Base-by-base conservation (phyloP, 1,139 yeast species). In the Saccharomyces hybrid region DNA sequence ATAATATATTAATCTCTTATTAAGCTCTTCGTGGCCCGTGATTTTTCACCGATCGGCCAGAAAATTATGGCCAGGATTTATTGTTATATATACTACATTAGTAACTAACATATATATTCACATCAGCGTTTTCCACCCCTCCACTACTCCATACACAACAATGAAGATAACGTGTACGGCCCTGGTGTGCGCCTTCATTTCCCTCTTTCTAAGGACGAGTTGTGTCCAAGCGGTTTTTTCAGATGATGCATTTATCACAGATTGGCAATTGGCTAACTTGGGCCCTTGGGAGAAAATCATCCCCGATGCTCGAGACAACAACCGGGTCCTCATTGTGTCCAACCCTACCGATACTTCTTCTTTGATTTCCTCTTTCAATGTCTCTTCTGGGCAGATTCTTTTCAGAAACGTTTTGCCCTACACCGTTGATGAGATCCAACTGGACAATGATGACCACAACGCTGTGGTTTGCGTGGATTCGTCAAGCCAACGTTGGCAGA, bases 181-280 rank as follows among this genome's bases (percentile, higher is more conserved):
- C 25, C 11, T 38, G 44, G 44, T 38, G 44, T 38, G 11, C 8
- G 25, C 5, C 30, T 52, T 27, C 48, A 16, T 16, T 32, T 27
- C 16, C 9, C 14, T 42, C 9, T 48, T 5, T 38, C 47, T 50
- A 49, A 51, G 38, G 11, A 38, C 23, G 16, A 26, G 23, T 20
- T 42, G 50, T 20, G 64, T 61, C 9, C 47, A 50, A 13, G 73
- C 72, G 1, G 63, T 71, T 5, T 71, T 59, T 51, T 54, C 63
- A 14, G 74, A 71, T 57, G 73, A 71, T 52, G 73, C 72, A 1
- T 67, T 59, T 54, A 53, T 54, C 11, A 61, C 61, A 5, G 74
- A 71, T 55, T 71, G 73, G 73, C 72, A 68, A 32, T 27, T 61
- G 25, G 59, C 57, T 42, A 63, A 63, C 20, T 20, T 38, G 25